Evolutionary conservation across 768 basidiomycete species (phyloP), one percentile per base, ranked within the genome.

Genomic region (Mycena albidolilacea): DNA sequence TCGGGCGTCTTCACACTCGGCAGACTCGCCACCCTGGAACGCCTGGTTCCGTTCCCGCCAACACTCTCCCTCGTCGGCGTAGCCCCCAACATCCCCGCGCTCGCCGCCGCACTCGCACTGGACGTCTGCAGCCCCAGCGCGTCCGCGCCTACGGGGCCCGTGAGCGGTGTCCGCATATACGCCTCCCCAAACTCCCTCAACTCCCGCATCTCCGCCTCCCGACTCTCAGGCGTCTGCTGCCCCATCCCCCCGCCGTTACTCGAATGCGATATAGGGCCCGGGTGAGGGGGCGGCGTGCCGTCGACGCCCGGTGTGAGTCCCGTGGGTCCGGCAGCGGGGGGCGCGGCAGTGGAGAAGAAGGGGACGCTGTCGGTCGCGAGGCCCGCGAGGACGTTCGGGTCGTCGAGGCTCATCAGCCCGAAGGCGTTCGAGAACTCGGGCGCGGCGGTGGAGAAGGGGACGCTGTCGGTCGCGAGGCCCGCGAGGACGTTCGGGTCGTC

Each of bases 391-490:
- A 91, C 90, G 66, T 87, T 87, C 1, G 90, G 89, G 77, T 95
- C 94, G 69, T 94, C 93, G 63, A 95, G 85, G 21, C 90, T 90
- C 90, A 95, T 89, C 64, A 92, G 85, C 9, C 92, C 94, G 78
- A 95, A 95, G 1, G 91, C 91, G 30, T 86, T 87, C 4, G 87
- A 89, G 77, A n/a, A n/a, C n/a, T n/a, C n/a, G 38, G 17, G 8
- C 61, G 60, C 52, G 50, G 35, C 35, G 15, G 68, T 70, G 44
- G 84, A 80, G 79, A 94, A 94, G 85, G 92, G 90, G 14, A 88
- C 85, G 8, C 86, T 88, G 70, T 92, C 91, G 5, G 79, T 80
- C 1, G 90, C 80, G 60, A 93, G 84, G 2, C 91, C 88, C 0
- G 92, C 90, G 46, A 94, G 84, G 9, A 91, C 90, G 66, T 87